These are phyloP conservation scores for Pleurotus eryngii DNA, from an alignment of 768 basidiomycete species.

Conservation along the genomic window DNA sequence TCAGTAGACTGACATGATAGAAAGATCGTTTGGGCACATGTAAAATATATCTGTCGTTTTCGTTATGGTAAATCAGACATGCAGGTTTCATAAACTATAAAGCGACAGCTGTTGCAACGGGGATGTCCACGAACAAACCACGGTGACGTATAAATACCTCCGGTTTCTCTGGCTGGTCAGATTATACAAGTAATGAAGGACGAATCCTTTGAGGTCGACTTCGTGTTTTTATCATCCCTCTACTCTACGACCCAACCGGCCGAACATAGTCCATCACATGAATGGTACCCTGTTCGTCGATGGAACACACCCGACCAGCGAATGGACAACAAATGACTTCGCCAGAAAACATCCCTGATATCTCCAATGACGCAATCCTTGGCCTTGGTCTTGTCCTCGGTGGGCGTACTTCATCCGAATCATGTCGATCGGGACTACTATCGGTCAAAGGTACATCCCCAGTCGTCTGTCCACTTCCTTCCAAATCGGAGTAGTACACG, in stretches of 20 bases:
- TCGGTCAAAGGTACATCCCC: neutral
- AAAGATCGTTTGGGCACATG: too few relatives aligned
- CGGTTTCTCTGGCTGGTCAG: too few relatives aligned
- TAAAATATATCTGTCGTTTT: too few relatives aligned
- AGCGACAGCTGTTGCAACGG: too few relatives aligned
- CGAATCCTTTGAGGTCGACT: too few relatives aligned
- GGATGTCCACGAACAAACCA: too few relatives aligned
- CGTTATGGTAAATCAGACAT: too few relatives aligned
- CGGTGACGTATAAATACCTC: too few relatives aligned
- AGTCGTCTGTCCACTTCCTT: neutral
- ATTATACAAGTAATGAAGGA: too few relatives aligned
- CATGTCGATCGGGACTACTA: neutral
- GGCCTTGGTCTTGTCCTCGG: neutral
- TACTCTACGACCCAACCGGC: neutral
- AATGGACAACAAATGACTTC: slow-evolving; percentile 6
- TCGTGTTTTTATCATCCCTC: too few relatives aligned
- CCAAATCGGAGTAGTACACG: slow-evolving; percentile 3
- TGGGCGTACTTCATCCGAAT: neutral
- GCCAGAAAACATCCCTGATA: neutral
- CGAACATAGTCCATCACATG: slow-evolving; percentile 4
- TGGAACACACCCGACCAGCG: slow-evolving; percentile 1
- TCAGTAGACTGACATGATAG: too few relatives aligned
- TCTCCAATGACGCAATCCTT: slow-evolving; percentile 2
- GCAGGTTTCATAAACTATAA: too few relatives aligned
- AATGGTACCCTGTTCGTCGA: neutral